A percentile compares a stretch with the other conserved stretches of the same genome.
Evolutionary conservation across 768 basidiomycete genomes (phyloP).

Genomic region (Lactarius quietus): DNA sequence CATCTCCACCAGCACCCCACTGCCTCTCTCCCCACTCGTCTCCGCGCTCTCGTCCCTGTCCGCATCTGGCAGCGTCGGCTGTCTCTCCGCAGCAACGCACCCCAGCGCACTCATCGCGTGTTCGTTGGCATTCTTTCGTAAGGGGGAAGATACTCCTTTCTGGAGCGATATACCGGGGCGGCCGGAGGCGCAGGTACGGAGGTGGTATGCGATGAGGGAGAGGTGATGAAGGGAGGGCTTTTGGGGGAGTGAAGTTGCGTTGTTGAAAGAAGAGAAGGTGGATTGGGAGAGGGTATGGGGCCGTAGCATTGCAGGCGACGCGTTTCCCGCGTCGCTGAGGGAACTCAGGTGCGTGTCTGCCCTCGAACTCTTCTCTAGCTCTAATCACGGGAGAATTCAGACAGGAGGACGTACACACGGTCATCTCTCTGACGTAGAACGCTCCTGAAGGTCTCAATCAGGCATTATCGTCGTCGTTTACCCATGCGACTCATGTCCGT

Average conservation of each 20-base stretch:
- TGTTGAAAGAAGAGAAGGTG: constrained; percentile 29
- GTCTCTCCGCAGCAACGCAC: constrained; percentile 47
- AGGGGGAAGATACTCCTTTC: constrained; percentile 45
- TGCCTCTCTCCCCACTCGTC: constrained; percentile 35
- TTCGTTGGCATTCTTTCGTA: constrained; percentile 54
- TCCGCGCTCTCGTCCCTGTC: constrained; percentile 28
- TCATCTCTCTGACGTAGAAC: constrained; percentile 57
- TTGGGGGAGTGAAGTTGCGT: constrained; percentile 6
- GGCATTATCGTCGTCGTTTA: constrained; percentile 11
- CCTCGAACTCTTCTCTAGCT: background rate
- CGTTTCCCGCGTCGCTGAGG: constrained; percentile 41
- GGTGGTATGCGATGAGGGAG: constrained; percentile 63
- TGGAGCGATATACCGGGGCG: constrained; percentile 61
- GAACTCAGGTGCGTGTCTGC: constrained; percentile 36
- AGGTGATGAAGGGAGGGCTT: constrained; percentile 12
- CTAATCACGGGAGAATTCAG: constrained; percentile 18
- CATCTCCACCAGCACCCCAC: constrained; percentile 43
- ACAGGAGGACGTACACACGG: constrained; percentile 29
- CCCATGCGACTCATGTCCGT: constrained; percentile 50
- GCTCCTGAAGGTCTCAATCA: constrained; percentile 41
- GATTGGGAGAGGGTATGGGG: constrained; percentile 57
- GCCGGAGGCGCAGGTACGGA: constrained; percentile 42
- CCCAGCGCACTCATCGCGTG: constrained; percentile 41
- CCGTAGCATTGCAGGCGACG: constrained; percentile 26
- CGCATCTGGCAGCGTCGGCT: constrained; percentile 46